Evolutionary conservation across 148 eudicot genomes (phyloP), one percentile per base, ranked within the genome.

Genomic region (Heliosperma pusillum): DNA sequence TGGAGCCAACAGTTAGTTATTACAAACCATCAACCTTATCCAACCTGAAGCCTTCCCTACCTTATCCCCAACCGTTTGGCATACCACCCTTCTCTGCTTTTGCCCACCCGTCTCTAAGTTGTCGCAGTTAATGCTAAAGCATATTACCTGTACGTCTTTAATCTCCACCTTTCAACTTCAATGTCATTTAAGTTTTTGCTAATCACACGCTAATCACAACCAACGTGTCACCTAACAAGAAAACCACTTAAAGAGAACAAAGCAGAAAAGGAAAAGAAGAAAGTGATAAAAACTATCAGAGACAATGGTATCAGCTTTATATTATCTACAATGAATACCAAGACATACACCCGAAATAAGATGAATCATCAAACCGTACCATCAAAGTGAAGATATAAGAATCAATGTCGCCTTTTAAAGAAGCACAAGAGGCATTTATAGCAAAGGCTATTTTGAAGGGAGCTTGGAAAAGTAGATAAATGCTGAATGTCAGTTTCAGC

Each of bases 131-230:
- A 58, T 21, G 70, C 25, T 44, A 26, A 53, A 69, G 71, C 70
- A 27, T 25, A 74, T 69, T n/a, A 68, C 55, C 56, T 70, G 40
- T 61, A 25, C 61, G 82, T 70, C 82, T 30, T 69, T 58, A 25
- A 50, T 40, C 69, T 53, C 10, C 33, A 57, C 53, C 59, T 29
- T 40, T 58, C 52, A 44, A 29, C 5, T 70, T 45, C 45, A 47
- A 19, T 47, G 69, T 60, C 59, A 4, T 44, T 58, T 11, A 10
- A 33, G 2, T 47, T 71, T 64, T 64, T 36, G 66, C 73, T n/a
- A 27, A 68, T 74, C 65, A 71, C 30, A 26, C 71, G 29, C 50
- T 8, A 44, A 42, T 67, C 71, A 67, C 55, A 60, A 70, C 59
- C 57, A 45, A 70, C 40, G 47, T 71, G 59, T 29, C 29, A 44